Base-by-base conservation (phyloP, 2,329 filamentous ascomycete species). In the Aureobasidium sp. region DNA sequence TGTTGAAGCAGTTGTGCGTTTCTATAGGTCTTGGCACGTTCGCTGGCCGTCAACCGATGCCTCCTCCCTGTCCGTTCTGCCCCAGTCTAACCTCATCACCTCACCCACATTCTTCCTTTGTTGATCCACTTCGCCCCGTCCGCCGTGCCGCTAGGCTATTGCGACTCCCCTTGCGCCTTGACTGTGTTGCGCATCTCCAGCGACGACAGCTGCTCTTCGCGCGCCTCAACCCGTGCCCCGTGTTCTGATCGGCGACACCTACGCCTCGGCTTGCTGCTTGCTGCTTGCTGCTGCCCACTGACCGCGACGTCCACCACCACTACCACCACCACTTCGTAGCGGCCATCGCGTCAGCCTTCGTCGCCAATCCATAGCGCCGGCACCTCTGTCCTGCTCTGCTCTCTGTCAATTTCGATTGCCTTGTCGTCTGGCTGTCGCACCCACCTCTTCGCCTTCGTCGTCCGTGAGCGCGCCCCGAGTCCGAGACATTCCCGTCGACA, bases 241-340 rank as follows among this genome's bases (percentile, higher is more conserved):
- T 58, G 53, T 48, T 42, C 29, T 42, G 53, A 57, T 57, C 53
- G 53, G 53, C 53, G 53, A 57, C 53, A 44, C 53, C 8, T 13
- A 58, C 55, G 39, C 55, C 55, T 58, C 55, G 55, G 55, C 55
- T 58, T 58, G 55, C 55, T 58, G 53, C 53, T 57, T 46, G 53
- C 53, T 46, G 52, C 52, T 56, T 44, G 52, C 53, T 44, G 34
- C 53, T 44, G 34, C 53, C 39, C 20, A 52, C 50, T 17, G 12
- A 34, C 53, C 23, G 37, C 53, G 26, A 36, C 39, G 12, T n/a
- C 12, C 55, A 37, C 53, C 41, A 44, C 27, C 41, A 17, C 34
- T 37, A 29, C 36, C 23, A 12, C 29, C 27, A 26, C 36, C 15
- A 27, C 50, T 20, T 12, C 36, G 48, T 27, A 26, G 17, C 39